Evolutionary conservation across 306 rosid genomes (phyloP).

Genomic region (Casuarina equisetifolia): DNA sequence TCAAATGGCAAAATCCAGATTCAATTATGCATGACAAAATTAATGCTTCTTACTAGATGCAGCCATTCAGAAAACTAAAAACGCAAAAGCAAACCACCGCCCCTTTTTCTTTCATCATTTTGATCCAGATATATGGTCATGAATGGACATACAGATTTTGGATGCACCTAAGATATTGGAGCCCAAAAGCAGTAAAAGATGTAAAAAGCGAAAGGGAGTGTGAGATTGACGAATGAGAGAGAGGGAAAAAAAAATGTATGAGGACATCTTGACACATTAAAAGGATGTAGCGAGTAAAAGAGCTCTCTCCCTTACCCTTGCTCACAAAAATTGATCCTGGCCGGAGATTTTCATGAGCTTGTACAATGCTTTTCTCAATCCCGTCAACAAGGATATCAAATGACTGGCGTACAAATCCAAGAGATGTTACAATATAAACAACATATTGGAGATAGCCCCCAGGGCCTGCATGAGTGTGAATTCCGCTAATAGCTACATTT

Average conservation of each 20-base stretch:
- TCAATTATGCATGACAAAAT: too few relatives aligned
- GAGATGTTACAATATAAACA: slow-evolving; percentile 77
- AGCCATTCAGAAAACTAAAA: neutral
- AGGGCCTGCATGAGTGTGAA: slow-evolving; percentile 96
- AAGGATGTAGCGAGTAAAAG: neutral
- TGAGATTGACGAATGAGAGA: neutral
- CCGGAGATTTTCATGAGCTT: slow-evolving; percentile 84
- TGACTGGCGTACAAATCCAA: slow-evolving; percentile 90
- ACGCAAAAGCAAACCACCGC: neutral
- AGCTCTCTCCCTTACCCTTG: slow-evolving; percentile 53
- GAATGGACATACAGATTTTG: neutral
- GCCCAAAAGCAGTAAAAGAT: neutral
- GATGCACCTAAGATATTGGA: neutral
- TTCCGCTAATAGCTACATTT: slow-evolving; percentile 95
- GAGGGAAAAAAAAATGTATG: neutral
- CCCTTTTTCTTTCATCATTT: neutral
- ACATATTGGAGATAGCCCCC: slow-evolving; percentile 96
- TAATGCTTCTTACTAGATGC: neutral
- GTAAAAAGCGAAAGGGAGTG: neutral
- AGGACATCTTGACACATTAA: neutral
- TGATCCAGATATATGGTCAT: neutral
- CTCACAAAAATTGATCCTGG: slow-evolving; percentile 74
- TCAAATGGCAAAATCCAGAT: neutral
- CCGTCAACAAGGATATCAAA: slow-evolving; percentile 88
- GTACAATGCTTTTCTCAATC: slow-evolving; percentile 74